Evolutionary conservation across 202 grass and related monocot genomes (phyloP).

Genomic region (Saccharum hybrid): DNA sequence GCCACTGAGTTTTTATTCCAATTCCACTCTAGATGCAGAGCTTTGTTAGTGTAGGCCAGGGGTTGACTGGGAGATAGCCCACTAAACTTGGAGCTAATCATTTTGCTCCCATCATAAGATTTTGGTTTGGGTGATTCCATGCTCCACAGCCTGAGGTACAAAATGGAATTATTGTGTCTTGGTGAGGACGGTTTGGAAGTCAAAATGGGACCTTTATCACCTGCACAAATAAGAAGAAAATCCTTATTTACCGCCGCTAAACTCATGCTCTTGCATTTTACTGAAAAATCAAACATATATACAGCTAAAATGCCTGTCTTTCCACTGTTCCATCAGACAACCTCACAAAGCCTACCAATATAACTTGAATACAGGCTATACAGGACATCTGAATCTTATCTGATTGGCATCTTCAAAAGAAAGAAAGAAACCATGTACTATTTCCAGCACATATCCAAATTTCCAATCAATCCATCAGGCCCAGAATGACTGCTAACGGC

Average conservation of each 20-base stretch:
- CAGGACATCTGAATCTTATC: neutral
- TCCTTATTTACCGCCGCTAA: neutral
- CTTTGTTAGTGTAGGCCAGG: neutral
- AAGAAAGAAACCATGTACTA: neutral
- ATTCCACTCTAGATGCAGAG: slow-evolving; percentile 31
- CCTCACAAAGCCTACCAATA: neutral
- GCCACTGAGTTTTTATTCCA: slow-evolving; percentile 4
- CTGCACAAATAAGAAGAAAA: neutral
- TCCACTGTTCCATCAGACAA: neutral
- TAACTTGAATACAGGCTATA: neutral
- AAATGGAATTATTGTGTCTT: slow-evolving; percentile 8
- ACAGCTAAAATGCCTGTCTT: neutral
- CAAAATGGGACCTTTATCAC: neutral
- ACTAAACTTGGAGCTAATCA: slow-evolving; percentile 51
- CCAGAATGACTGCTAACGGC: neutral
- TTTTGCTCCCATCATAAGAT: slow-evolving; percentile 32
- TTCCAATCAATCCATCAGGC: slow-evolving; percentile 19
- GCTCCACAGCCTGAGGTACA: slow-evolving; percentile 17
- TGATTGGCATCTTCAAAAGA: neutral
- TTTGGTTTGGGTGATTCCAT: slow-evolving; percentile 35
- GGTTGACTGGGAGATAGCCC: slow-evolving; percentile 27
- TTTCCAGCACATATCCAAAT: neutral
- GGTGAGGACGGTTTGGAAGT: neutral
- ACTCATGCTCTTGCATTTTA: neutral
- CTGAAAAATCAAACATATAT: neutral